phyloP scores from a whole-genome alignment of 257 asterid genomes.

The Jacaranda copaia region DNA sequence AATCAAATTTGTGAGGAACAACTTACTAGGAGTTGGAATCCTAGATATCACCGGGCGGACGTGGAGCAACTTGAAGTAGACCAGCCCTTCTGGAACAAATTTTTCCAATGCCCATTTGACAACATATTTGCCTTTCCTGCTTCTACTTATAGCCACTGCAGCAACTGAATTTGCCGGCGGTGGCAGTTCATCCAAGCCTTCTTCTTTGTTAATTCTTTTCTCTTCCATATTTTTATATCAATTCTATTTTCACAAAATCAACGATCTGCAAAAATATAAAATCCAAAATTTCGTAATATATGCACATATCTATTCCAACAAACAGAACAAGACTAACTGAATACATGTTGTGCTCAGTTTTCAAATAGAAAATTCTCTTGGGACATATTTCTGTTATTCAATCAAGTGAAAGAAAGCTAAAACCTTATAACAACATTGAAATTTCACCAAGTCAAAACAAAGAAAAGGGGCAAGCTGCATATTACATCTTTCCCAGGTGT shows the following conservation, averaged over 20 bases:
- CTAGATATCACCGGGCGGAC: constrained; percentile 62
- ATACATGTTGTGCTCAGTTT: neutral
- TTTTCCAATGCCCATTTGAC: constrained; percentile 93
- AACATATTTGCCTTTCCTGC: constrained; percentile 59
- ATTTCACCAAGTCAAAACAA: neutral
- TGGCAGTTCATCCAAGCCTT: constrained; percentile 43
- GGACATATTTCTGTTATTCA: neutral
- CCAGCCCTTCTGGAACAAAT: constrained; percentile 73
- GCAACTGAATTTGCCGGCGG: constrained; percentile 47
- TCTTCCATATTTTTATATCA: constrained; percentile 42
- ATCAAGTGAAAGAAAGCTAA: constrained; percentile 8
- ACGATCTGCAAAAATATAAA: constrained; percentile 28
- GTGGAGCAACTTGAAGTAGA: constrained; percentile 68
- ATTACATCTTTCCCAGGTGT: neutral
- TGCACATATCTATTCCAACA: neutral
- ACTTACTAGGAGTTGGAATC: constrained; percentile 92
- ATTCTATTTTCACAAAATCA: constrained; percentile 28
- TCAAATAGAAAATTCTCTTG: neutral
- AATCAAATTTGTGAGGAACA: constrained; percentile 1
- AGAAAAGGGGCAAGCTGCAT: neutral
- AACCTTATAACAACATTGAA: neutral
- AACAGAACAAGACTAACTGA: neutral
- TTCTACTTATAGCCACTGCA: constrained; percentile 72
- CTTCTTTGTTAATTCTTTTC: constrained; percentile 32
- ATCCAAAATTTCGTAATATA: neutral